Evolutionary conservation across 1,284 basidiomycete species (phyloP), one percentile per base, ranked within the genome.

Genomic region (Ustilago esculenta): DNA sequence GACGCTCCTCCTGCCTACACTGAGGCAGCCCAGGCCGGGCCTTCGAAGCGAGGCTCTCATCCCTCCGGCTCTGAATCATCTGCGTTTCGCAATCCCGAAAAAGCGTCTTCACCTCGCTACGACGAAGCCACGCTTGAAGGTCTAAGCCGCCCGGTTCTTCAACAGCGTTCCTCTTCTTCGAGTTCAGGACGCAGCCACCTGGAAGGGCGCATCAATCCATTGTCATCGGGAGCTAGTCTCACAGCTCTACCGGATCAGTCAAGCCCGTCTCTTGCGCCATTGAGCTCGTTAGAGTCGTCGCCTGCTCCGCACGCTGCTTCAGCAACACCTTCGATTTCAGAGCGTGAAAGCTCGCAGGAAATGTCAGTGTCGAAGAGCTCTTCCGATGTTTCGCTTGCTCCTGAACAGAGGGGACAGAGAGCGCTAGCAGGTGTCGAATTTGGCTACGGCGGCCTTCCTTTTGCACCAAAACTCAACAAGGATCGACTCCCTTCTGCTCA

Each of bases 371-470:
- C 59, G 0, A 56, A 56, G 32, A 63, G 53, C 25, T 12, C 25
- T 7, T 48, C 54, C 5, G 14, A 12, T n/a, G 18, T 23, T 24
- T 55, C 57, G 12, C 20, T 50, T 4, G 25, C 39, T 3, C 29
- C 44, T 1, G 66, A 63, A 35, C 55, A 50, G 10, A 43, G 43
- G 5, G 66, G 59, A 12, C 59, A 64, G 39, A 51, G 57, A 18
- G 67, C 67, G n/a, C 29, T 71, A 9, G 52, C 56, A 18, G 74
- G 74, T 2, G 45, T 73, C 29, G 74, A 76, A 12, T 76, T 67
- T 36, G 74, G 74, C 46, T 75, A 66, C 37, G 24, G 52, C 37
- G 37, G 30, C 11, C 42, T 64, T 5, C 73, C 74, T 9, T 76
- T 76, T 30, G 59, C 69, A 11, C 32, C 61, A 2, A 48, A 59